phyloP scores from a whole-genome alignment of 805 yeast genomes.

The Saccharomycopsis oosterbeekiorum region DNA sequence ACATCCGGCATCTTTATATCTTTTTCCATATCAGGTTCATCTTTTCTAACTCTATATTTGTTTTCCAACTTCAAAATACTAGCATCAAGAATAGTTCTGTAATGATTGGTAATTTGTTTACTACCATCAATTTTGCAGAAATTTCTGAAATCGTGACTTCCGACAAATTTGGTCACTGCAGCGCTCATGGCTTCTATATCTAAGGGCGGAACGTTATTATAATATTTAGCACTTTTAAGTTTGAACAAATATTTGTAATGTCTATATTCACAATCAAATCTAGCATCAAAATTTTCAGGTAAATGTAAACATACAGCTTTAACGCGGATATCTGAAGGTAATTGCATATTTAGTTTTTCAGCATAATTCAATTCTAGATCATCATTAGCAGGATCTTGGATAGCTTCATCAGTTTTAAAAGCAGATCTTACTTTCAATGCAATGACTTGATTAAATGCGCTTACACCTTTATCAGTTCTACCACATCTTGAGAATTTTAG shows the following conservation, averaged over 20 bases:
- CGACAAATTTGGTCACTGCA: conserved; percentile 56
- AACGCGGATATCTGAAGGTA: conserved; percentile 78
- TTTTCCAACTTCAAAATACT: not conserved
- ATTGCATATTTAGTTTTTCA: conserved; percentile 57
- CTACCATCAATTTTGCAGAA: conserved; percentile 93
- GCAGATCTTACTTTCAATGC: conserved; percentile 67
- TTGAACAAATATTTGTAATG: conserved; percentile 80
- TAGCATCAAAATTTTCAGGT: conserved; percentile 76
- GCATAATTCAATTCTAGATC: conserved; percentile 65
- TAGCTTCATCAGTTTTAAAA: conserved; percentile 48
- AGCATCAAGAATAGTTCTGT: conserved; percentile 39
- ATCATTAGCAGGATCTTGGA: conserved; percentile 47
- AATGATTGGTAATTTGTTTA: conserved; percentile 76
- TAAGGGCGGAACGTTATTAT: conserved; percentile 24
- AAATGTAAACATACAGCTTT: conserved; percentile 78
- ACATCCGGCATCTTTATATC: conserved; percentile 14
- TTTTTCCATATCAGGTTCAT: conserved; percentile 12
- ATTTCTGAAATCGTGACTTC: conserved; percentile 85
- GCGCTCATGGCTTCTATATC: conserved; percentile 57
- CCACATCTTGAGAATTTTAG: conserved; percentile 55
- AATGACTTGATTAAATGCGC: conserved; percentile 93
- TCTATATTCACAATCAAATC: conserved; percentile 80
- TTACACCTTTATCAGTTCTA: conserved; percentile 39
- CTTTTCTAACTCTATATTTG: conserved; percentile 13
- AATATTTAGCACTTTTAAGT: conserved; percentile 22